These are phyloP conservation scores for Linum usitatissimum DNA, from an alignment of 345 rosid species.

Conservation along the genomic window DNA sequence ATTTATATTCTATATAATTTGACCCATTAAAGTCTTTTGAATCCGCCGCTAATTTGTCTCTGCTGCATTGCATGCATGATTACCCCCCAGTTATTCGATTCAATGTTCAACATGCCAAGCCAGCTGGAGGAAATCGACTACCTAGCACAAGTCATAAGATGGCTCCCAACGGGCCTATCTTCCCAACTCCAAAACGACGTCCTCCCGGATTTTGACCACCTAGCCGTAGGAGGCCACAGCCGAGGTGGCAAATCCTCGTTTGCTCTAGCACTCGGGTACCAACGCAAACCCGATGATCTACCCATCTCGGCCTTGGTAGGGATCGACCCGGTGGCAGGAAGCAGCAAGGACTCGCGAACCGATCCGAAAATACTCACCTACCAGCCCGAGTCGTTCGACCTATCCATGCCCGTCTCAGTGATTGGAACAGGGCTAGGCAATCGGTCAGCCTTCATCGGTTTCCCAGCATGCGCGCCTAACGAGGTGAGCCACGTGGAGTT, in stretches of 20 bases:
- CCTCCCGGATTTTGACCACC: constrained; percentile 6
- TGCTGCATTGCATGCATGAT: neutral
- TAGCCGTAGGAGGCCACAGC: constrained; percentile 33
- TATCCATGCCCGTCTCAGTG: constrained; percentile 3
- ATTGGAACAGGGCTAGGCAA: neutral
- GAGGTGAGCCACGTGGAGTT: neutral
- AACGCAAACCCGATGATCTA: neutral
- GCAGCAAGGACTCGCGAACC: neutral
- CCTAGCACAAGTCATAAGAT: constrained; percentile 23
- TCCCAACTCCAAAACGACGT: constrained; percentile 12
- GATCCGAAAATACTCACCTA: constrained; percentile 21
- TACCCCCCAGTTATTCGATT: neutral
- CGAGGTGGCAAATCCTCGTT: constrained; percentile 32
- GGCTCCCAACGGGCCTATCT: constrained; percentile 19
- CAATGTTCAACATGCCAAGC: neutral
- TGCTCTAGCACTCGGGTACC: constrained; percentile 24
- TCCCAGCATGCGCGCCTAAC: neutral
- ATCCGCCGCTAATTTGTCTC: neutral
- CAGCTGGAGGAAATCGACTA: constrained; percentile 18
- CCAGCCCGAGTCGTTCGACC: constrained; percentile 13
- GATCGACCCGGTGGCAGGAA: constrained; percentile 32
- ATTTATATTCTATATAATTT: too few species aligned
- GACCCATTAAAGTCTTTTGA: too few species aligned
- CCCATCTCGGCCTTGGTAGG: constrained; percentile 18
- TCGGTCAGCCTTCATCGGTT: neutral